Conservation (phyloP, 2,329 filamentous ascomycete genomes). For the Apiospora aurea region DNA sequence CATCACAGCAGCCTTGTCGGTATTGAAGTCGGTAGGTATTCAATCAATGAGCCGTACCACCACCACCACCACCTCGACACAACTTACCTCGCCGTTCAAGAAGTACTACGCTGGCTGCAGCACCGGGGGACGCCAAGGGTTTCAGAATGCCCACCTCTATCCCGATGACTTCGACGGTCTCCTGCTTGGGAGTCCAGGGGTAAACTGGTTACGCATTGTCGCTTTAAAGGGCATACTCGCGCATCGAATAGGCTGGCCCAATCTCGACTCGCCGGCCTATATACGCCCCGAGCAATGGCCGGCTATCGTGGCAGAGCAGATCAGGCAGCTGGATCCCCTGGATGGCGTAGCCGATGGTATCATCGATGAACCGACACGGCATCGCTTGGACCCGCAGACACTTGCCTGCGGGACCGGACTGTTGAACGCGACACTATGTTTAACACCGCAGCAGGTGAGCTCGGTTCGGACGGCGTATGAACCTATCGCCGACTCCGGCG, state of each 20-base stretch:
- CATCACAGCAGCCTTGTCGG: too few species aligned
- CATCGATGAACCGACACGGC: conserved; percentile 47
- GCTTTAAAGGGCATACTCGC: conserved; percentile 52
- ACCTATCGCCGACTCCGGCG: conserved; percentile 27
- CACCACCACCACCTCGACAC: neutral
- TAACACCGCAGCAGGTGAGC: conserved; percentile 29
- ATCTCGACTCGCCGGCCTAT: conserved; percentile 48
- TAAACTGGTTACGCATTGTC: conserved; percentile 34
- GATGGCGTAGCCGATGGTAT: conserved; percentile 51
- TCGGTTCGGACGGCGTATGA: conserved; percentile 32
- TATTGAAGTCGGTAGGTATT: too few species aligned
- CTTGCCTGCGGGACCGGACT: conserved; percentile 29
- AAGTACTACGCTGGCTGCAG: conserved; percentile 60
- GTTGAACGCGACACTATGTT: conserved; percentile 30
- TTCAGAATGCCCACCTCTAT: conserved; percentile 56
- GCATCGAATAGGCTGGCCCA: conserved; percentile 46
- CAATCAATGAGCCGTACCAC: neutral
- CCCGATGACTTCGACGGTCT: conserved; percentile 61
- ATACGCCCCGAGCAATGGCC: conserved; percentile 47
- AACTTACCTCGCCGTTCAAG: conserved; percentile 38
- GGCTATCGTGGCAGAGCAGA: conserved; percentile 47
- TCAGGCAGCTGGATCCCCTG: conserved; percentile 49
- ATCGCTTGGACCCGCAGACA: conserved; percentile 41
- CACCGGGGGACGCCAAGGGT: conserved; percentile 60
- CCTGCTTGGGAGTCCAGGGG: conserved; percentile 50